These are phyloP conservation scores for Ceratocystis variospora DNA, from an alignment of 2,329 filamentous ascomycete species.

Conservation along the genomic window DNA sequence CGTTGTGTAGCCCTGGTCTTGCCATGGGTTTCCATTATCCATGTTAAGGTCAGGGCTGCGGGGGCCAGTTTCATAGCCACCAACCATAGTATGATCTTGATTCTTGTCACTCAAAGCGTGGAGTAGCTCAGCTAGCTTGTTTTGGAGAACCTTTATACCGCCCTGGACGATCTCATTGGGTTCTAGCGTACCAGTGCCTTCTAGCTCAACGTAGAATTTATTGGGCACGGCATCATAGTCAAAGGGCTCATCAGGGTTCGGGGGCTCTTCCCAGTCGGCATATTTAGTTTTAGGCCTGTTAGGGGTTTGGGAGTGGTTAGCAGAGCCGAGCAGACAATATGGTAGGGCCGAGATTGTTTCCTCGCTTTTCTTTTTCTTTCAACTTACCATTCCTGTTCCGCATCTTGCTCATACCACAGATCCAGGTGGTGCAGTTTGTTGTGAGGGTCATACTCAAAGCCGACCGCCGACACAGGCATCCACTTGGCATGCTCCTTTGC, in stretches of 20 bases:
- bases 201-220: constrained; percentile 87
- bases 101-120: constrained; percentile 43
- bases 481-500: constrained; percentile 98
- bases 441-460: constrained; percentile 95
- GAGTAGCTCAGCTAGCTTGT: constrained; percentile 75
- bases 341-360: neutral
- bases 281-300: constrained; percentile 68
- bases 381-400: constrained; percentile 69
- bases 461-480: constrained; percentile 82
- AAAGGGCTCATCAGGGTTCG: constrained; percentile 72
- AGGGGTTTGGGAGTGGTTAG: constrained; percentile 21
- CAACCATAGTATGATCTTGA: constrained; percentile 27
- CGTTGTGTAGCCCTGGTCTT: constrained; percentile 54
- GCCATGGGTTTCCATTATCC: constrained; percentile 43
- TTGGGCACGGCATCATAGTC: constrained; percentile 77
- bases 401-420: constrained; percentile 81
- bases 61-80: constrained; percentile 47
- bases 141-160: constrained; percentile 76
- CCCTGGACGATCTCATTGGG: constrained; percentile 81
- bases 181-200: constrained; percentile 74
- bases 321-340: neutral
- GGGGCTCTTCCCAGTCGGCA: constrained; percentile 63
- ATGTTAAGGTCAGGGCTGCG: constrained; percentile 52
- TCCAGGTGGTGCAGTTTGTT: constrained; percentile 89
- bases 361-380: neutral